These are phyloP conservation scores for Ophiostoma australiae DNA, from an alignment of 2,329 filamentous ascomycete species.

Conservation along the genomic window DNA sequence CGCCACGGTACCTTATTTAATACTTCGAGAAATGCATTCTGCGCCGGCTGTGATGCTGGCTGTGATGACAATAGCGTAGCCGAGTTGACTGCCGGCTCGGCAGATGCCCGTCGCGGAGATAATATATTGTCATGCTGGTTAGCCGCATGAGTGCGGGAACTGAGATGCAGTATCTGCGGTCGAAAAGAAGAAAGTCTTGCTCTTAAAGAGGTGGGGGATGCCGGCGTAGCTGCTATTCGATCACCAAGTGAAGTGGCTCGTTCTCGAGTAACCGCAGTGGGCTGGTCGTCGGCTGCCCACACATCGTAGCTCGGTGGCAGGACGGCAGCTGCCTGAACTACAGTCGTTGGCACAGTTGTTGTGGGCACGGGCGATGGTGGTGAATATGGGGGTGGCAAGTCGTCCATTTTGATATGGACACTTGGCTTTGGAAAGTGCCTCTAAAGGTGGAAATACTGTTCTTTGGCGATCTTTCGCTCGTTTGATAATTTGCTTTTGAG, in stretches of 20 bases:
- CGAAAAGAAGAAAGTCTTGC: background rate
- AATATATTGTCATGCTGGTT: background rate
- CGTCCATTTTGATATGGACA: background rate
- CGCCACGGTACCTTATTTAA: background rate
- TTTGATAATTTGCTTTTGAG: background rate
- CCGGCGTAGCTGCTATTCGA: background rate
- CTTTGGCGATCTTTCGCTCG: background rate
- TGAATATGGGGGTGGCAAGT: background rate
- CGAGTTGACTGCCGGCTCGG: background rate
- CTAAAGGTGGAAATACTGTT: background rate
- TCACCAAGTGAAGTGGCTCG: background rate
- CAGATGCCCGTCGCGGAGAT: background rate
- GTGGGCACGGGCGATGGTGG: background rate
- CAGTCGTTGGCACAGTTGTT: background rate
- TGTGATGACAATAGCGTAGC: background rate
- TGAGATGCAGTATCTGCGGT: background rate
- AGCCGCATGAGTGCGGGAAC: background rate
- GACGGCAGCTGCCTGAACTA: background rate
- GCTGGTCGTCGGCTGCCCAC: background rate
- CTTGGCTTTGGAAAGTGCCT: background rate
- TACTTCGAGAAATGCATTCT: background rate
- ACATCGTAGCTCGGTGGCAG: background rate
- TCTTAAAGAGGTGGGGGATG: background rate
- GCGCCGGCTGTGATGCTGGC: background rate
- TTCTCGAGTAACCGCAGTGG: background rate